Base-by-base conservation (phyloP, 768 basidiomycete species). In the Pleurotus pulmonarius region DNA sequence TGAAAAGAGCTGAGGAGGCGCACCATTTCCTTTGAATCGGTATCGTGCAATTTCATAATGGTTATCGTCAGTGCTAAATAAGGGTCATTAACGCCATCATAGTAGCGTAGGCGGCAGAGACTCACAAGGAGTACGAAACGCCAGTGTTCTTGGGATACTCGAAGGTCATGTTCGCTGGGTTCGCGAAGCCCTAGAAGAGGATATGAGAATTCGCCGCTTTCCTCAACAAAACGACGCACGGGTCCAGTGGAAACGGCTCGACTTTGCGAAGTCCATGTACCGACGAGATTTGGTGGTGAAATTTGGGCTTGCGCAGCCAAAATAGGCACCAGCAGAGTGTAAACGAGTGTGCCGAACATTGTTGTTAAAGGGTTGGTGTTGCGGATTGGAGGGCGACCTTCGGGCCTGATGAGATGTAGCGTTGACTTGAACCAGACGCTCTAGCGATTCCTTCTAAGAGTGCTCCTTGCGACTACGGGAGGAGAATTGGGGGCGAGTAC, bases 11-110 rank as follows among this genome's bases (percentile, higher is more conserved):
- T n/a, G n/a, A n/a, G n/a, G n/a, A n/a, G n/a, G n/a, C n/a, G n/a
- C n/a, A n/a, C n/a, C 95, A 70, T 99, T 99, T 56, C 86, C 75
- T 40, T 75, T 79, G 75, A 95, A 95, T 53, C 94, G 85, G 72
- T 97, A 99, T 62, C 92, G 87, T 18, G 94, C 83, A 68, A 92
- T 80, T 70, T 99, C 97, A 61, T 89, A 99, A 75, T 74, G 90
- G 9, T 87, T 86, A 57, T 88, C 83, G 38, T 72, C 67, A 52
- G 90, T 81, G 74, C 91, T 93, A 47, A 53, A 38, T 37, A 39
- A 56, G 58, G n/a, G n/a, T n/a, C n/a, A n/a, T n/a, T n/a, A n/a
- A n/a, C n/a, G n/a, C n/a, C n/a, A n/a, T n/a, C n/a, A n/a, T n/a
- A n/a, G n/a, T n/a, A n/a, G n/a, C n/a, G n/a, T n/a, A n/a, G n/a